A percentile compares a stretch with the other conserved stretches of the same genome.
These are phyloP conservation scores for Punica granatum DNA, from an alignment of 345 rosid genomes.

Conservation along the genomic window DNA sequence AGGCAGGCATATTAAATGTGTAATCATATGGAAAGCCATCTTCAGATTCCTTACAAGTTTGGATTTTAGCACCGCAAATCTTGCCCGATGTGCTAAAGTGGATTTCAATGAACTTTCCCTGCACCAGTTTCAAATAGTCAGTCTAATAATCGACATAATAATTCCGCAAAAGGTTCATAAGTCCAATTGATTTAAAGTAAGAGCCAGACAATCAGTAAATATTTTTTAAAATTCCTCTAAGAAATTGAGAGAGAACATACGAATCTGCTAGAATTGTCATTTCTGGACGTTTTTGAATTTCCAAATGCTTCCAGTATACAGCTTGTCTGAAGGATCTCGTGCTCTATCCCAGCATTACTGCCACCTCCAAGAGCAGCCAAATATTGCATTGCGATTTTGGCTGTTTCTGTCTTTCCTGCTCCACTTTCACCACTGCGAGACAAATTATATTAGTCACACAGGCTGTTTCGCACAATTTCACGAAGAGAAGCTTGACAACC, in stretches of 20 bases:
- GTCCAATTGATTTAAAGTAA: not conserved
- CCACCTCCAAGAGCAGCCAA: conserved; percentile 88
- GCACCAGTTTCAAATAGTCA: conserved; percentile 9
- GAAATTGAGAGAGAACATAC: conserved; percentile 35
- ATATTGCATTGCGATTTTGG: conserved; percentile 83
- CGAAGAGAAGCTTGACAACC: not conserved
- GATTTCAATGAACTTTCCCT: conserved; percentile 91
- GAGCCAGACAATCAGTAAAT: not conserved
- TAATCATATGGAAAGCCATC: not conserved
- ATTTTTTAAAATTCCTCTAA: not conserved
- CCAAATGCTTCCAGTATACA: conserved; percentile 95
- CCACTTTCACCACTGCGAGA: conserved; percentile 94
- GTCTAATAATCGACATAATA: not conserved
- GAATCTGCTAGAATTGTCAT: conserved; percentile 90
- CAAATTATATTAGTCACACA: not conserved
- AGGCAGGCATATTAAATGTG: conserved; percentile 2
- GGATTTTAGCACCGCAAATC: conserved; percentile 77
- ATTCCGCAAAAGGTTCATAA: not conserved
- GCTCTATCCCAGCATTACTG: conserved; percentile 51
- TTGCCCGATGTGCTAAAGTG: conserved; percentile 72
- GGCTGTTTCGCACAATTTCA: not conserved
- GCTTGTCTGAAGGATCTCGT: conserved; percentile 55
- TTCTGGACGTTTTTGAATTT: conserved; percentile 88
- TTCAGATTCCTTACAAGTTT: conserved; percentile 58
- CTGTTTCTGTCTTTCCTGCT: conserved; percentile 97